These are phyloP conservation scores for Aristolochia fimbriata DNA, from an alignment of 164 flowering plant genomes.

Conservation along the genomic window DNA sequence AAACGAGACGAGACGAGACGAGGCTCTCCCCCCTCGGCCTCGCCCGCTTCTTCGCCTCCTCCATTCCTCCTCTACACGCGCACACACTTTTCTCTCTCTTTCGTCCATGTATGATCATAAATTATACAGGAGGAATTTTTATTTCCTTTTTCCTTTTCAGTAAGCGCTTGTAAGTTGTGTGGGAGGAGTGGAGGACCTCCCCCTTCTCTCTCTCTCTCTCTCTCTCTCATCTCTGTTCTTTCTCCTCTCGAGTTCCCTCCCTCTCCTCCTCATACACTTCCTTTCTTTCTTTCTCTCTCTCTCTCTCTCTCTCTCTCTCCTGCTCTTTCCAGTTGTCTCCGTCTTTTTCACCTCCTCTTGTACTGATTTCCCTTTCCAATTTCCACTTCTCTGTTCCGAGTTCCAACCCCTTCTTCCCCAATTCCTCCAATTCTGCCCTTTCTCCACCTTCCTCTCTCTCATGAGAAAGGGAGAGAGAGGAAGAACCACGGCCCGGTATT, in stretches of 20 bases:
- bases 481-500: neutral
- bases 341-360: conserved; percentile 14
- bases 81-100: conserved; percentile 8
- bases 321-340: conserved; percentile 38
- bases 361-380: conserved; percentile 10
- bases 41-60: too few species aligned
- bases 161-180: neutral
- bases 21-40: too few species aligned
- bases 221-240: neutral
- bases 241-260: conserved; percentile 21
- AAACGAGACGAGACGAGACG: too few species aligned
- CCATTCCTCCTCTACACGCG: too few species aligned
- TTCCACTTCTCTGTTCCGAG: conserved; percentile 3
- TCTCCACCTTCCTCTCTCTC: conserved; percentile 10
- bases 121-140: too few species aligned
- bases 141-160: too few species aligned
- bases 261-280: conserved; percentile 14
- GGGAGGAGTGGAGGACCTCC: neutral
- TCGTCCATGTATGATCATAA: neutral
- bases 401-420: neutral
- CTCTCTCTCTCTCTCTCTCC: conserved; percentile 6
- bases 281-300: neutral
- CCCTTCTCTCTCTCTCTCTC: neutral
- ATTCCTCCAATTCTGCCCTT: conserved; percentile 3
- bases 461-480: conserved; percentile 4